Conservation (phyloP, 1,139 yeast species). For the Yamadazyma dushanensis region DNA sequence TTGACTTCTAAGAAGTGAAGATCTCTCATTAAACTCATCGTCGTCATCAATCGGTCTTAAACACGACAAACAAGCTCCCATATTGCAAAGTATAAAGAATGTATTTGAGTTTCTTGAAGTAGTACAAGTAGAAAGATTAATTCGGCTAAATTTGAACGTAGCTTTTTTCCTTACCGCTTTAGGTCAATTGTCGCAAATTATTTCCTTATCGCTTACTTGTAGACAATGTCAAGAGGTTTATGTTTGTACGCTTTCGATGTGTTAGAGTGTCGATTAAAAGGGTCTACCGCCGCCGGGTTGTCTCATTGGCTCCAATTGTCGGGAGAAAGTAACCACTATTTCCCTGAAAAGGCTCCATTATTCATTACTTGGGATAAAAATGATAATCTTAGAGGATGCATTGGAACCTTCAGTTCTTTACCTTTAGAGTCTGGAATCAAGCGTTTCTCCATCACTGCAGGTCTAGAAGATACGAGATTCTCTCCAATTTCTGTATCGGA, state of each 20-base stretch:
- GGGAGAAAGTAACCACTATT: conserved; percentile 21
- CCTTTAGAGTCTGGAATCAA: conserved; percentile 57
- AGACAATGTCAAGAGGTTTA: conserved; percentile 39
- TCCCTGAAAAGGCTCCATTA: conserved; percentile 56
- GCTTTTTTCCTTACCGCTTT: background rate
- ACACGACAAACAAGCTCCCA: conserved; percentile 56
- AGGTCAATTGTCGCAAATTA: background rate
- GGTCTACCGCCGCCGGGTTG: conserved; percentile 18
- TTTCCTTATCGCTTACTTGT: conserved; percentile 1
- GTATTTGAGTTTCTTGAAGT: background rate
- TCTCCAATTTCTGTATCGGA: conserved; percentile 61
- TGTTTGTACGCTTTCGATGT: conserved; percentile 43
- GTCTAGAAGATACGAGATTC: conserved; percentile 78
- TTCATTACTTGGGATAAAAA: conserved; percentile 85
- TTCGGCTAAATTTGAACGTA: background rate
- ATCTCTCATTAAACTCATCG: conserved; percentile 37
- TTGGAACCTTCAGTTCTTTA: conserved; percentile 70
- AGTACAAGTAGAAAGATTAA: background rate
- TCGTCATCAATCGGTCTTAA: conserved; percentile 38
- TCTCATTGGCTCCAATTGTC: conserved; percentile 17
- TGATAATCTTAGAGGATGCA: conserved; percentile 76
- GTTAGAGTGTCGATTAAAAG: conserved; percentile 23
- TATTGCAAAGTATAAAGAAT: conserved; percentile 11
- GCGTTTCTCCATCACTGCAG: conserved; percentile 64
- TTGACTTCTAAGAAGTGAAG: conserved; percentile 36